phyloP scores from a whole-genome alignment of 805 yeast species.

The Pichia membranifaciens region DNA sequence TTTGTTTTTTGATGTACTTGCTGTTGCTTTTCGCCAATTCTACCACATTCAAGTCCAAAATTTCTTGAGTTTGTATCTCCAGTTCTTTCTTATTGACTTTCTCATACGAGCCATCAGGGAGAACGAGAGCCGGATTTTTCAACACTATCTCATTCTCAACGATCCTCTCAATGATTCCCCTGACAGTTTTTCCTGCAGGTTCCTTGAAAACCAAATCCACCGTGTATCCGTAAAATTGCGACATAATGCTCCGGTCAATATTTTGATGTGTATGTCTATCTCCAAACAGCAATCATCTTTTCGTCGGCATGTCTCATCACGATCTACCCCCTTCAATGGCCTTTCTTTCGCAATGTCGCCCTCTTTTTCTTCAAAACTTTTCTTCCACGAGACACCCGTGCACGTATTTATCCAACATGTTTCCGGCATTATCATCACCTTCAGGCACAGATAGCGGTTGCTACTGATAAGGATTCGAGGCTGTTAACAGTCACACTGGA shows the following conservation, averaged over 20 bases:
- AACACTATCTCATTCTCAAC: conserved; percentile 22
- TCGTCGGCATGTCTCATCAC: too few relatives aligned
- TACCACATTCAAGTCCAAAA: conserved; percentile 50
- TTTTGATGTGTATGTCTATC: too few relatives aligned
- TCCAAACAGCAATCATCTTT: too few relatives aligned
- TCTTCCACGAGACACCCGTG: too few relatives aligned
- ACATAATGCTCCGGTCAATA: conserved; percentile 18
- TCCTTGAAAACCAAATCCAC: conserved; percentile 40
- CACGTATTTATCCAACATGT: too few relatives aligned
- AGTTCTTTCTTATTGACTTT: conserved; percentile 18
- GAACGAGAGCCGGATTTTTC: conserved; percentile 29
- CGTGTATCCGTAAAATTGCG: conserved; percentile 42
- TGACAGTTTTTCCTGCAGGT: conserved; percentile 23
- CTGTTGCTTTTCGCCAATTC: conserved; percentile 40
- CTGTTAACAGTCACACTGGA: too few relatives aligned
- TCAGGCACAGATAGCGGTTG: too few relatives aligned
- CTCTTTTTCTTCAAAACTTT: too few relatives aligned
- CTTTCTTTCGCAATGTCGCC: too few relatives aligned
- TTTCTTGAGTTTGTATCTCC: conserved; percentile 32
- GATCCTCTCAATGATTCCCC: conserved; percentile 24
- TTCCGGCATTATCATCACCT: neutral
- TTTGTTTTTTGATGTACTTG: conserved; percentile 21
- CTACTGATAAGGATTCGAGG: too few relatives aligned
- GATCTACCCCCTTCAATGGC: too few relatives aligned
- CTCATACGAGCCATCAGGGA: conserved; percentile 19